Conservation (phyloP, 139 green algal species). For the Tetraselmis chui region DNA sequence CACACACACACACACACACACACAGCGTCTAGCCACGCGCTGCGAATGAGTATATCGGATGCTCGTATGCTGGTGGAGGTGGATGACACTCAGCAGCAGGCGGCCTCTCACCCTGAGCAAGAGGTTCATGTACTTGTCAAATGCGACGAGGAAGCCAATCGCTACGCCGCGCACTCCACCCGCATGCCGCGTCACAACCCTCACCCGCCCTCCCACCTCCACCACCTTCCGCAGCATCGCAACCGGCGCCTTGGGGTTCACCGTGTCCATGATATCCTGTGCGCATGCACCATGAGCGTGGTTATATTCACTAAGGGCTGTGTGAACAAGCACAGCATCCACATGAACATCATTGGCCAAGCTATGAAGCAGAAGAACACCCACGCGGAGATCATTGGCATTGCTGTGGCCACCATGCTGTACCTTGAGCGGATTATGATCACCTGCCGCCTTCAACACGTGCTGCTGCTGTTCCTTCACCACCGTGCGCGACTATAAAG, state of each 20-base stretch:
- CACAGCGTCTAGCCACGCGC: too few relatives aligned
- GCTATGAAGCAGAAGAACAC: too few relatives aligned
- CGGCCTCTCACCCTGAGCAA: too few relatives aligned
- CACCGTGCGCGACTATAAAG: neutral
- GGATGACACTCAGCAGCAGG: too few relatives aligned
- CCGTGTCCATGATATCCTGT: neutral
- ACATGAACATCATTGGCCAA: too few relatives aligned
- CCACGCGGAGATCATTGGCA: too few relatives aligned
- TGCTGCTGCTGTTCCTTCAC: neutral
- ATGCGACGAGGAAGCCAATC: slow-evolving; percentile 45
- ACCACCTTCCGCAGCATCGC: slow-evolving; percentile 26
- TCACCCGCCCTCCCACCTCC: slow-evolving; percentile 21
- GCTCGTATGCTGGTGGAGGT: too few relatives aligned
- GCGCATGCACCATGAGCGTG: neutral
- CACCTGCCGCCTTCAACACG: neutral
- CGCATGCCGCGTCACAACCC: slow-evolving; percentile 60
- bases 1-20: neutral
- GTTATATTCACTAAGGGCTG: too few relatives aligned
- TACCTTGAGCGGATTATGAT: neutral
- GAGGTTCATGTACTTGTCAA: slow-evolving; percentile 51
- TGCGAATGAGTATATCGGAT: too few relatives aligned
- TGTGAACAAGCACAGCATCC: too few relatives aligned
- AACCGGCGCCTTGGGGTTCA: slow-evolving; percentile 30
- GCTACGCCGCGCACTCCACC: slow-evolving; percentile 49
- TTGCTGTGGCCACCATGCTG: neutral